Evolutionary conservation across 345 rosid genomes (phyloP), one percentile per base, ranked within the genome.

Genomic region (Mallotus nudiflorus): DNA sequence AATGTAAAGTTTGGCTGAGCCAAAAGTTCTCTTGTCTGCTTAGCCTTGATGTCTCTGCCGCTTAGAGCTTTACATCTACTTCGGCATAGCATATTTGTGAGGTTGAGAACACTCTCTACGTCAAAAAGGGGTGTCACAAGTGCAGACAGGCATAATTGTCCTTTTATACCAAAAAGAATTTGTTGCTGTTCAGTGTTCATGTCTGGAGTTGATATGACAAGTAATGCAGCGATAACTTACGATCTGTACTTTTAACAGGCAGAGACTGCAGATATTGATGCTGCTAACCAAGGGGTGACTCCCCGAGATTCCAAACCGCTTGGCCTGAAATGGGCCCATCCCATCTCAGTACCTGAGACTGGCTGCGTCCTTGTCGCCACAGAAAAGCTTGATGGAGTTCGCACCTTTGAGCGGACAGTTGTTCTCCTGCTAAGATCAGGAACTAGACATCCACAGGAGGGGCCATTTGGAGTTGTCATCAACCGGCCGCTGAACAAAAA

Each of bases 281-380:
- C 82, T 82, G 86, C 77, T 50, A 84, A 71, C 75, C 75, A 85
- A 69, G 85, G 67, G 16, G 81, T 73, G 50, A 33, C 56, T 14
- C 62, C 85, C 48, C 79, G 75, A 55, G 90, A 81, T 51, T 72
- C 91, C 0, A 90, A 85, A 78, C 82, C 88, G 2, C 81, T 83
- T 0, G 81, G 90, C 44, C 42, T 69, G 61, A 91, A 87, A 71
- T 94, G 98, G 98, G 98, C 98, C 12, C 98, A 94, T 66, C 98
- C 98, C 2, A 86, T 94, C 80, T 84, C 91, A 3, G 85, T 84
- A 18, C 98, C 97, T 39, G 98, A 94, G 85, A 85, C 90, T 7
- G 98, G 97, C 25, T 91, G 92, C 22, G 93, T 94, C 80, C 93
- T 94, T 66, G 92, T 94, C 65, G 98, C 98, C 28, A 94, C 97